Base-by-base conservation (phyloP, 345 rosid species). In the Citrus australasica region DNA sequence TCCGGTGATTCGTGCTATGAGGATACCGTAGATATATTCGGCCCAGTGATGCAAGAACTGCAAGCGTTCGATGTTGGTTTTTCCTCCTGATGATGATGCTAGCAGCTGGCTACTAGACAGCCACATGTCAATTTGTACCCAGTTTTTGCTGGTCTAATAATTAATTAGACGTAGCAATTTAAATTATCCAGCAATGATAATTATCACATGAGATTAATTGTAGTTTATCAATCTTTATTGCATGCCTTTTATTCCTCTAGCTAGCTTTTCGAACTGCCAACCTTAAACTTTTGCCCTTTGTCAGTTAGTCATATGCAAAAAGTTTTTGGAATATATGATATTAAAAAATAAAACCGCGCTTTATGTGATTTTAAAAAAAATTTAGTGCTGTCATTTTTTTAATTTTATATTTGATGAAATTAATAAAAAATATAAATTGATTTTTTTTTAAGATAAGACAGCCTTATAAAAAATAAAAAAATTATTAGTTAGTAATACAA, bases 261-360 rank as follows among this genome's bases (percentile, higher is more conserved):
- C 4, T 3, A 0, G 51, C 4, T 19, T 35, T 28, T 7, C 17
- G 1, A 62, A 30, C 37, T 28, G 67, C 38, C 7, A 30, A 63
- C 8, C 30, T 28, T 25, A 19, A 11, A 42, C 16, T 11, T 42
- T 42, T 11, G 4, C 51, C 9, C 16, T 11, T 0, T 11, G 13
- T 11, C 51, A 42, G 16, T 42, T 42, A 10, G 1, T 42, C 51
- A 42, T 13, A 42, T 42, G 4, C 51, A 42, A 42, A 11, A 42
- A 10, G 4, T 2, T 42, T 42, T 42, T 42, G 16, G 16, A 42
- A 11, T 11, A 42, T 42, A 10, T 40, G 11, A 0, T 32, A 28
- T 2, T 28, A 28, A 0, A 28, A 28, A 28, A 28, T 28, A 28
- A 0, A 28, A 28, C 28, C 0, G 28, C 1, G 0, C 0, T 28